Base-by-base conservation (phyloP, 2,329 filamentous ascomycete species). In the Mycosphaerella sp. region DNA sequence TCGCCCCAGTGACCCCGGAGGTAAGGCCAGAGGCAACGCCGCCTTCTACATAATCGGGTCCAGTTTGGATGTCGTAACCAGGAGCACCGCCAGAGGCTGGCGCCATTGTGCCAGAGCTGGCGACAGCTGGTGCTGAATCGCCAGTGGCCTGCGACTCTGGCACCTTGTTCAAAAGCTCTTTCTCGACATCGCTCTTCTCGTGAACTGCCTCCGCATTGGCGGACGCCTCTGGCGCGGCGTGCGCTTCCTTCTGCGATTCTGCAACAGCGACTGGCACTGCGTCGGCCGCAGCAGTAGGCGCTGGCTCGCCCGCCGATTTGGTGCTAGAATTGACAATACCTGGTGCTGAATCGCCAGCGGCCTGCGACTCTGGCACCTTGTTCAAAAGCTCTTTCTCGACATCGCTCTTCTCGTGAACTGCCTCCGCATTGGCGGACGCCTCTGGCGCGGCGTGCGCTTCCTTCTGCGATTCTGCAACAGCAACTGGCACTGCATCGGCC, bases 141-240 rank as follows among this genome's bases (percentile, higher is more conserved):
- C 74, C 74, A 46, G 68, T 62, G 47, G 72, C 70, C 51, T 75
- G 62, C 6, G 67, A 66, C 45, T 69, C 67, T 60, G 71, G 61
- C 36, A 72, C 78, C 69, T 86, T 80, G 60, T 81, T 78, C 45
- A 90, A 75, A 7, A 95, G 76, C 73, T 95, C 86, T 26, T 80
- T 71, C 74, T 95, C 89, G 4, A 90, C 78, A 9, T 76, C 78
- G 69, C 81, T 82, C 80, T 93, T 93, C 63, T 91, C 87, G 58
- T 80, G 73, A 6, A 93, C 86, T 14, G 84, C 86, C 51, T 78
- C 77, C 1, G 81, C 75, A 70, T 83, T 85, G 52, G 80, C 79
- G 34, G 86, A 81, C 34, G 88, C 88, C 72, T 93, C 89, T 7
- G 87, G 85, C 57, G 75, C 76, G 64, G 78, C 70, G 34, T 63